A percentile compares a stretch with the other conserved stretches of the same genome.
phyloP scores from a whole-genome alignment of 2,329 filamentous ascomycete species.

The Aspergillus proliferans region DNA sequence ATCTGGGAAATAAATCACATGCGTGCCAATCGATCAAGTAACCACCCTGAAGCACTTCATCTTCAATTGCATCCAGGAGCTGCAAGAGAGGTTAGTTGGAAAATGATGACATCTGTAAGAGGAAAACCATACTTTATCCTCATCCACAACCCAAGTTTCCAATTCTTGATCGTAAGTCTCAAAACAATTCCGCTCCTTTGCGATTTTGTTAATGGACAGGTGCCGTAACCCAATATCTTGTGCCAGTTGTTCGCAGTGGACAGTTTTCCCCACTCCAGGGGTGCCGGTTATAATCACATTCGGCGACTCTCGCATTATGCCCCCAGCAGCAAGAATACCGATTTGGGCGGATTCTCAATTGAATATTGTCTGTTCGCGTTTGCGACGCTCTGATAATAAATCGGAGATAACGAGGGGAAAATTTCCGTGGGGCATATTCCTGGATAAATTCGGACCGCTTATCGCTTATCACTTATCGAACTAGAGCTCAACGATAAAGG shows the following conservation, averaged over 20 bases:
- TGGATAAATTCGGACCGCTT: neutral
- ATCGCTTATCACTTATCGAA: neutral
- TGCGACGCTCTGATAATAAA: neutral
- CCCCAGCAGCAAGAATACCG: slow-evolving; percentile 1
- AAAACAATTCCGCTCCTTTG: slow-evolving; percentile 80
- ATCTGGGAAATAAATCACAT: slow-evolving; percentile 87
- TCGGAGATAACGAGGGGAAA: slow-evolving; percentile 1
- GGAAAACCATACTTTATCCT: slow-evolving; percentile 67
- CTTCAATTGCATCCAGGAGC: slow-evolving; percentile 84
- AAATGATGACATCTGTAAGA: slow-evolving; percentile 1
- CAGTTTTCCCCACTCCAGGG: slow-evolving; percentile 92
- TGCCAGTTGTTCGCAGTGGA: slow-evolving; percentile 76
- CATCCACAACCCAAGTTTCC: slow-evolving; percentile 87
- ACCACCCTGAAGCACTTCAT: slow-evolving; percentile 70
- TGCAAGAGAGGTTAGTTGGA: slow-evolving; percentile 7
- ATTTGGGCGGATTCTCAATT: neutral
- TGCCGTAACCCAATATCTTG: slow-evolving; percentile 71
- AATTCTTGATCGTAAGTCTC: slow-evolving; percentile 82
- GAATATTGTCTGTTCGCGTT: neutral
- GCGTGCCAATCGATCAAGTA: slow-evolving; percentile 97
- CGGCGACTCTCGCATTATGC: slow-evolving; percentile 46
- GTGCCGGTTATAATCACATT: slow-evolving; percentile 96
- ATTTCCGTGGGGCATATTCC: neutral
- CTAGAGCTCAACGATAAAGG: neutral
- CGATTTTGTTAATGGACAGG: slow-evolving; percentile 81